These are phyloP conservation scores for Dictyostelium citrinum DNA, from an alignment of 78 protist genomes.

Conservation along the genomic window DNA sequence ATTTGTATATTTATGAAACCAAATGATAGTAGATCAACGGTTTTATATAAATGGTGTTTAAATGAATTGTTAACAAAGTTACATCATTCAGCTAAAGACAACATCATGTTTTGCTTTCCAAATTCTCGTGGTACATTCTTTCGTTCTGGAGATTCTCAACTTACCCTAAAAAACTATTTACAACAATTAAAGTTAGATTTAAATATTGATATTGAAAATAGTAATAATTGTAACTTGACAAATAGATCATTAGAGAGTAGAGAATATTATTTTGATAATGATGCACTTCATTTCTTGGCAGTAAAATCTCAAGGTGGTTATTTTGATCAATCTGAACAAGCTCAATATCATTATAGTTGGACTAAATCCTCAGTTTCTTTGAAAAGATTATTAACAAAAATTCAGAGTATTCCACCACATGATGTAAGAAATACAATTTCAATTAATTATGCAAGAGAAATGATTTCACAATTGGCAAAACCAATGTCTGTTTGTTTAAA, in stretches of 20 bases:
- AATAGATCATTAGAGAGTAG: neutral
- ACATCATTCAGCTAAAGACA: neutral
- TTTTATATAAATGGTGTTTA: neutral
- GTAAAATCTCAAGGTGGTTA: neutral
- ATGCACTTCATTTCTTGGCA: neutral
- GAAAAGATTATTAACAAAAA: neutral
- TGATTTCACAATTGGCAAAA: neutral
- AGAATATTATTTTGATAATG: slow-evolving; percentile 14
- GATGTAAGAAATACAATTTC: slow-evolving; percentile 2
- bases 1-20: neutral
- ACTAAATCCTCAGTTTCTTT: neutral
- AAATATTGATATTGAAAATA: neutral
- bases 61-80: neutral
- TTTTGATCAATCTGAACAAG: neutral
- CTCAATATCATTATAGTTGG: neutral
- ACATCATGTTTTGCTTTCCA: neutral
- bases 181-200: neutral
- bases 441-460: neutral
- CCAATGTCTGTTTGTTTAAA: neutral
- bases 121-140: neutral
- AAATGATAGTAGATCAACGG: slow-evolving; percentile 5
- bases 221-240: neutral
- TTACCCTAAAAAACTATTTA: neutral
- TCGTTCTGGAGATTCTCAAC: neutral
- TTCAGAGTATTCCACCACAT: neutral